Percentiles rank a stretch among this genome's conserved stretches.
phyloP scores from a whole-genome alignment of 805 yeast genomes.

The Tetrapisispora pingtungensis region DNA sequence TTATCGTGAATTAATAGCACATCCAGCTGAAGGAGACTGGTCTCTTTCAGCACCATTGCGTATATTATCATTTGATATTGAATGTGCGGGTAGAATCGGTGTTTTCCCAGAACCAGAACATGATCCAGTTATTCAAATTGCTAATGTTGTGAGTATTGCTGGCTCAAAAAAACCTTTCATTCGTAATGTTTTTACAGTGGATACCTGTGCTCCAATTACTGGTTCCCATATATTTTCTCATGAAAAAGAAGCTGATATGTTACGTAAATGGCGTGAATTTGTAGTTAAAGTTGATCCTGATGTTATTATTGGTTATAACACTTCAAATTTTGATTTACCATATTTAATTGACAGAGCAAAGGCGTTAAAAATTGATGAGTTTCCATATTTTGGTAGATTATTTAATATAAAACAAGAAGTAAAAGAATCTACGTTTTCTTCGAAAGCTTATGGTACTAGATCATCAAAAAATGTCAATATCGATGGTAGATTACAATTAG shows the following conservation, averaged over 20 bases:
- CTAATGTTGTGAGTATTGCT: slow-evolving; percentile 78
- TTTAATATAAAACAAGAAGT: slow-evolving; percentile 59
- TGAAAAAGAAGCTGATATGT: slow-evolving; percentile 70
- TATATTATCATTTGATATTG: slow-evolving; percentile 90
- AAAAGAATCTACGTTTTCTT: slow-evolving; percentile 74
- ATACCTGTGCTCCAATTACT: slow-evolving; percentile 84
- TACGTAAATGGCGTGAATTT: slow-evolving; percentile 78
- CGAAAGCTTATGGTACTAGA: slow-evolving; percentile 93
- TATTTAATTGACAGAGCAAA: slow-evolving; percentile 80
- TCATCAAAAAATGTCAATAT: slow-evolving; percentile 86
- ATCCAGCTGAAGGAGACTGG: slow-evolving; percentile 89
- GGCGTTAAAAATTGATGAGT: slow-evolving; percentile 51
- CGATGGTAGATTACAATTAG: slow-evolving; percentile 94
- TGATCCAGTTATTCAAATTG: slow-evolving; percentile 95
- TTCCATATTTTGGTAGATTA: slow-evolving; percentile 84
- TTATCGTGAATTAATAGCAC: slow-evolving; percentile 62
- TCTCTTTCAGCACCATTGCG: slow-evolving; percentile 87
- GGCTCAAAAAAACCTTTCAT: slow-evolving; percentile 80
- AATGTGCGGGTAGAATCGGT: slow-evolving; percentile 97
- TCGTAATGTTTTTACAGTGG: slow-evolving; percentile 87
- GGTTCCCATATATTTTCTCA: slow-evolving; percentile 83
- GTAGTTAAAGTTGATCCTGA: slow-evolving; percentile 84
- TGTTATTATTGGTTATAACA: slow-evolving; percentile 92
- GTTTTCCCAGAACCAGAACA: slow-evolving; percentile 89
- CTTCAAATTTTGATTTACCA: slow-evolving; percentile 90